Conservation (phyloP, 345 rosid genomes). For the Isatis tinctoria region DNA sequence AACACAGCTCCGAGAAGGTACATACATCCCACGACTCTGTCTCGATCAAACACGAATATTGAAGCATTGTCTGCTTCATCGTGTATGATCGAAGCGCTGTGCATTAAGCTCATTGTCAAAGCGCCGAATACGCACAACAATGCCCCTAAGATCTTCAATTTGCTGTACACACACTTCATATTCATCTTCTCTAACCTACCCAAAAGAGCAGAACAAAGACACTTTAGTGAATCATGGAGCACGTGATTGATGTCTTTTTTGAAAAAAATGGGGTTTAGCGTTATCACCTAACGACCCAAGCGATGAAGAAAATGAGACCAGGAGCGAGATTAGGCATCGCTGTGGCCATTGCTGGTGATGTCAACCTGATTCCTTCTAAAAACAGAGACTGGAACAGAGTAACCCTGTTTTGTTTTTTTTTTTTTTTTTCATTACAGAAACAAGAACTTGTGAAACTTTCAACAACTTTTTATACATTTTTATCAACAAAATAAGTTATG, state of each 20-base stretch:
- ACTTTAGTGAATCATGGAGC: background rate
- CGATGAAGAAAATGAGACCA: conserved; percentile 75
- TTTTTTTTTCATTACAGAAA: background rate
- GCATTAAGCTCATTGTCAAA: conserved; percentile 76
- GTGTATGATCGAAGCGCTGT: conserved; percentile 38
- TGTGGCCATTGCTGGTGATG: conserved; percentile 93
- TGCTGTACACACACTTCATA: conserved; percentile 62
- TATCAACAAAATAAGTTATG: background rate
- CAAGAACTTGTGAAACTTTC: background rate
- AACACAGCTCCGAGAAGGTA: conserved; percentile 75
- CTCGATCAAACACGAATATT: conserved; percentile 37
- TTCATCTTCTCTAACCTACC: conserved; percentile 72
- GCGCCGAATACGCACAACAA: conserved; percentile 74
- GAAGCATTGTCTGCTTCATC: conserved; percentile 12
- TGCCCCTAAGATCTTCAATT: conserved; percentile 73
- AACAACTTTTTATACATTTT: background rate
- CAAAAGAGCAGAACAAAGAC: background rate
- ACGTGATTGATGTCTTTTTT: background rate
- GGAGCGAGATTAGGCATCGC: conserved; percentile 99
- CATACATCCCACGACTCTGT: conserved; percentile 66
- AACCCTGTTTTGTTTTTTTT: conserved; percentile 44
- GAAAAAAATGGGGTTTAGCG: background rate
- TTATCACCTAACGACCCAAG: conserved; percentile 62
- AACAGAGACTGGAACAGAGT: conserved; percentile 75
- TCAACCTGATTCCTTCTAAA: conserved; percentile 77